Evolutionary conservation across 768 basidiomycete species (phyloP).

Genomic region (Neoboletus brunneissimus): DNA sequence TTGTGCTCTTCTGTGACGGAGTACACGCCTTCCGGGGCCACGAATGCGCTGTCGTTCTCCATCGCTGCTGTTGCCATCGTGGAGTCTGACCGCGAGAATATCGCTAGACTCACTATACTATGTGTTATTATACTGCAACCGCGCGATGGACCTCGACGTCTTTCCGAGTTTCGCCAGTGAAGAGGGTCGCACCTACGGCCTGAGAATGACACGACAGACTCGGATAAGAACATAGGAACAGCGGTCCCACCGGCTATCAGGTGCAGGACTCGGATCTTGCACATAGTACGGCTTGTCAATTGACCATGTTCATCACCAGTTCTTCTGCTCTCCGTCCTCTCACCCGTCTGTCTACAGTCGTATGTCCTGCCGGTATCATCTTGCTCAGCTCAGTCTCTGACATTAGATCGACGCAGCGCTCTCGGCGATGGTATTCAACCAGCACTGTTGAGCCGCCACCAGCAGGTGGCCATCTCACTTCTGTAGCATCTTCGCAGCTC

Average conservation of each 20-base stretch:
- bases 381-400: not conserved
- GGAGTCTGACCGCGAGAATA: slow-evolving; percentile 17
- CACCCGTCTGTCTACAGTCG: slow-evolving; percentile 16
- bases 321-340: slow-evolving; percentile 18
- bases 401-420: slow-evolving; percentile 1
- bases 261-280: slow-evolving; percentile 30
- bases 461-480: slow-evolving; percentile 73
- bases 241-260: slow-evolving; percentile 9
- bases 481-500: slow-evolving; percentile 65
- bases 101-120: not conserved
- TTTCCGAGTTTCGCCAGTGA: not conserved
- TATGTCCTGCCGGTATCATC: slow-evolving; percentile 8
- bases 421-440: slow-evolving; percentile 50
- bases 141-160: not conserved
- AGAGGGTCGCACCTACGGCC: not conserved
- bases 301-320: slow-evolving; percentile 23
- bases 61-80: slow-evolving; percentile 35
- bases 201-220: not conserved
- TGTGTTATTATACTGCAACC: not conserved
- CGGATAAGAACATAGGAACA: not conserved
- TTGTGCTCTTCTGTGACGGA: slow-evolving; percentile 86
- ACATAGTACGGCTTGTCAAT: slow-evolving; percentile 3
- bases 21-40: slow-evolving; percentile 89
- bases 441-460: slow-evolving; percentile 58
- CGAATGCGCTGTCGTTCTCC: slow-evolving; percentile 83